These are phyloP conservation scores for Quercus cerris DNA, from an alignment of 306 rosid species.

Conservation along the genomic window DNA sequence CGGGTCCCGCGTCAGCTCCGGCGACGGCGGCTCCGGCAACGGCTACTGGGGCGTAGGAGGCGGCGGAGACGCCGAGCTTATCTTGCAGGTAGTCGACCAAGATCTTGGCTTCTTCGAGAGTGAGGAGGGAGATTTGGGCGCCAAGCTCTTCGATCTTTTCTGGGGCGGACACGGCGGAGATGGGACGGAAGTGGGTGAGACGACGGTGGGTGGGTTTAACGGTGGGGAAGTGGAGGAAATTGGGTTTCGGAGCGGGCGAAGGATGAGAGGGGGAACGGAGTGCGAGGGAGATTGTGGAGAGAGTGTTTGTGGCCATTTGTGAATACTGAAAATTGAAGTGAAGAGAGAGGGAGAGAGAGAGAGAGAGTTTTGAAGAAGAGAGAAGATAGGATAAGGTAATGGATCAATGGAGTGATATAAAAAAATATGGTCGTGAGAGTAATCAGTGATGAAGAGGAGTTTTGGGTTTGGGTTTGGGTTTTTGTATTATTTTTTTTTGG, in stretches of 20 bases:
- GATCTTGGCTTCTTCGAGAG: slow-evolving; percentile 75
- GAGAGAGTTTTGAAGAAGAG: neutral
- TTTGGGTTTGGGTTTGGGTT: neutral
- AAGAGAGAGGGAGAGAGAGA: neutral
- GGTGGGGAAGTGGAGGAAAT: slow-evolving; percentile 40
- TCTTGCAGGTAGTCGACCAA: slow-evolving; percentile 91
- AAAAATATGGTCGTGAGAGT: neutral
- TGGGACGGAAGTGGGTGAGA: slow-evolving; percentile 46
- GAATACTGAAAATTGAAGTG: neutral
- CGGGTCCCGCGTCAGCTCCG: slow-evolving; percentile 27
- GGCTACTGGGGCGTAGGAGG: slow-evolving; percentile 72
- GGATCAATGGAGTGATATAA: neutral
- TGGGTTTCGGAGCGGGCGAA: slow-evolving; percentile 31
- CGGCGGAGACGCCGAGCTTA: slow-evolving; percentile 90
- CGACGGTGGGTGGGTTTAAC: slow-evolving; percentile 40
- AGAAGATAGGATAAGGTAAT: slow-evolving; percentile 38
- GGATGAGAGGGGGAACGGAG: slow-evolving; percentile 41
- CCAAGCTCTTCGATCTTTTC: slow-evolving; percentile 70
- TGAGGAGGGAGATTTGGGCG: slow-evolving; percentile 57
- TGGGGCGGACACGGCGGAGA: slow-evolving; percentile 59
- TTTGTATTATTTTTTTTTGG: too few relatives aligned
- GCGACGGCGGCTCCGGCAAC: slow-evolving; percentile 45
- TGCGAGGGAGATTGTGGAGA: slow-evolving; percentile 48
- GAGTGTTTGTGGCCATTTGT: slow-evolving; percentile 50
- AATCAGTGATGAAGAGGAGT: neutral